A percentile compares a stretch with the other conserved stretches of the same genome.
These are phyloP conservation scores for Eucalyptus fibrosa DNA, from an alignment of 345 rosid species.

Conservation along the genomic window DNA sequence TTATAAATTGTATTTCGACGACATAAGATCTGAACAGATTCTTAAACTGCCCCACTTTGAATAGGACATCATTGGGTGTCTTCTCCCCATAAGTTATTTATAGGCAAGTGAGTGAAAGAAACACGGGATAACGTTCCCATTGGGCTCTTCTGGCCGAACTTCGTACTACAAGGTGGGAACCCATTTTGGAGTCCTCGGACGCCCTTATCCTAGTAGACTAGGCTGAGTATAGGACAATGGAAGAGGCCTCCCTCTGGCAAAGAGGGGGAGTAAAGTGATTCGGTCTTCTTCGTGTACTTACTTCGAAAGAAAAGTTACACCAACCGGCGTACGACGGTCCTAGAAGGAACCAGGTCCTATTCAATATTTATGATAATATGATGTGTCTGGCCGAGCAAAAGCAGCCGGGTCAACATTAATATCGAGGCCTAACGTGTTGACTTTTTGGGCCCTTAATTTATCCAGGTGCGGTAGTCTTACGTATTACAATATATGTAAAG, in stretches of 20 bases:
- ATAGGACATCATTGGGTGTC: too few species aligned
- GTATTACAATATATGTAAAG: neutral
- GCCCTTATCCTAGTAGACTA: too few species aligned
- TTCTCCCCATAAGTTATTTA: too few species aligned
- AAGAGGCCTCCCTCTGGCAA: too few species aligned
- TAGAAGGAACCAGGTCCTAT: neutral
- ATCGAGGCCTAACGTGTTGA: neutral
- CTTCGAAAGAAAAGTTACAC: fast-evolving
- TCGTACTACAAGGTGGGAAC: too few species aligned
- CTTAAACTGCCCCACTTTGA: too few species aligned
- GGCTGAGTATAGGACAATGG: too few species aligned
- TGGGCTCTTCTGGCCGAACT: too few species aligned
- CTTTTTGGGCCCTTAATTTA: neutral
- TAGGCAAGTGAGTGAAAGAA: too few species aligned
- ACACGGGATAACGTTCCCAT: too few species aligned
- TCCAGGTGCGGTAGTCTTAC: neutral
- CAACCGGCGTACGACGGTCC: neutral
- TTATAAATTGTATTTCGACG: neutral
- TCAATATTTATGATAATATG: neutral
- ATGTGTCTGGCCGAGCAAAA: neutral
- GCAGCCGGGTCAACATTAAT: neutral
- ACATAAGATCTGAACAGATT: fast-evolving
- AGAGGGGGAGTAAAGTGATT: fast-evolving
- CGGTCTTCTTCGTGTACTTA: neutral
- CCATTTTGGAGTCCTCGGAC: too few species aligned